Conservation (phyloP, 139 green algal genomes). For the Picochlorum sp. region DNA sequence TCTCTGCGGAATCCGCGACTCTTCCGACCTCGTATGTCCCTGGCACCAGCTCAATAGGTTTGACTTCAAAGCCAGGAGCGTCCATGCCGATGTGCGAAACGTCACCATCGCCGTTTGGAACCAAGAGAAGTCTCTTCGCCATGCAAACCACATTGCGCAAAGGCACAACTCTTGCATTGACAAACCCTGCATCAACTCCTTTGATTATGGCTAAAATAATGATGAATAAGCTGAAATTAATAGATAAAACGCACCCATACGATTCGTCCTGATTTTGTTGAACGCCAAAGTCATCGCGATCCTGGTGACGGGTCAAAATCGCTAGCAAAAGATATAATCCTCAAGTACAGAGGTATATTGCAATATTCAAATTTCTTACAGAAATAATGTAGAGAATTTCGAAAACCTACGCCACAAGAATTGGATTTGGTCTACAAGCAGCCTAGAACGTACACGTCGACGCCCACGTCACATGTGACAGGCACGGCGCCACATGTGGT, state of each 20-base stretch:
- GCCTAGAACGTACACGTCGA: too few relatives aligned
- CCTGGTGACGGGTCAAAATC: neutral
- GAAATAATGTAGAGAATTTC: too few relatives aligned
- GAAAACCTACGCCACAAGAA: too few relatives aligned
- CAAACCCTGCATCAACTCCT: neutral
- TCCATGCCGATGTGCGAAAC: neutral
- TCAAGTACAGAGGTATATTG: too few relatives aligned
- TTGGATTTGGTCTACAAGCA: too few relatives aligned
- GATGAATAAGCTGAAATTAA: too few relatives aligned
- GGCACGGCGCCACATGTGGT: too few relatives aligned
- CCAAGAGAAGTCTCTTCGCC: neutral
- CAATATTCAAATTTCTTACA: too few relatives aligned
- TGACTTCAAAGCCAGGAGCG: neutral
- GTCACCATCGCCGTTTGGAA: neutral
- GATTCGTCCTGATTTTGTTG: too few relatives aligned
- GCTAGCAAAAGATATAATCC: neutral
- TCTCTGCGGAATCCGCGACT: slow-evolving; percentile 24
- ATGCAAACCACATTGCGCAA: neutral
- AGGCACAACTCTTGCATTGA: neutral
- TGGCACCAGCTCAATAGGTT: slow-evolving; percentile 15
- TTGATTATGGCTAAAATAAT: neutral
- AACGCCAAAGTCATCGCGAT: too few relatives aligned
- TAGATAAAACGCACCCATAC: too few relatives aligned
- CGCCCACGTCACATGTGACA: too few relatives aligned
- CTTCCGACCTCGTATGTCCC: slow-evolving; percentile 24